A percentile compares a stretch with the other conserved stretches of the same genome.
Evolutionary conservation across 2,329 filamentous ascomycete species (phyloP).

Genomic region (Nemania diffusa): DNA sequence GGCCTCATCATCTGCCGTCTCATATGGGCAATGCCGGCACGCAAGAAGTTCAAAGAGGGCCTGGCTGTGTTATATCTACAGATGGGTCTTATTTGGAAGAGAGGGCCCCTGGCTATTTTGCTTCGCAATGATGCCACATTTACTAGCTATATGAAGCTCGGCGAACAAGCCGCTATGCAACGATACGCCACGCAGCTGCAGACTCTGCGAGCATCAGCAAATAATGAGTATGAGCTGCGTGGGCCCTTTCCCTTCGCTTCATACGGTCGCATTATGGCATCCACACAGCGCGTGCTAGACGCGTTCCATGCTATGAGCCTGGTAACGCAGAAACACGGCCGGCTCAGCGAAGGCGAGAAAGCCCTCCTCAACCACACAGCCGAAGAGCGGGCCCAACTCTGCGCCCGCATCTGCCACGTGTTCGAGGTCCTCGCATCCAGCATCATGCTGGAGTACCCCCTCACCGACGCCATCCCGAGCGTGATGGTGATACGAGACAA

Average conservation of each 20-base stretch:
- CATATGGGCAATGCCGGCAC: conserved; percentile 93
- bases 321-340: conserved; percentile 82
- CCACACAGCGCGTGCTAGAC: conserved; percentile 86
- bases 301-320: conserved; percentile 97
- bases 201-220: conserved; percentile 75
- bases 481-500: conserved; percentile 83
- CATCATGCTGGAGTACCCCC: conserved; percentile 92
- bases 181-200: conserved; percentile 81
- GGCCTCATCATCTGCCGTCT: conserved; percentile 88
- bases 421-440: conserved; percentile 87
- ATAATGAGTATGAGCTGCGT: conserved; percentile 87
- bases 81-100: conserved; percentile 96
- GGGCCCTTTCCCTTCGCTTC: conserved; percentile 84
- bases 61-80: conserved; percentile 91
- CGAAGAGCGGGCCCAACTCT: conserved; percentile 81
- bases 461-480: conserved; percentile 88
- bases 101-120: conserved; percentile 84
- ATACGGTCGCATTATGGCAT: conserved; percentile 79
- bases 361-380: conserved; percentile 82
- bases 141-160: conserved; percentile 81
- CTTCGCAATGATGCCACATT: conserved; percentile 65
- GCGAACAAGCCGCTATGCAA: conserved; percentile 87
- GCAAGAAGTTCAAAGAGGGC: conserved; percentile 88
- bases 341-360: conserved; percentile 81
- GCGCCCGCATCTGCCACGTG: conserved; percentile 90